Conservation (phyloP, 352 stramenopile species). For the Phytophthora pistaciae region DNA sequence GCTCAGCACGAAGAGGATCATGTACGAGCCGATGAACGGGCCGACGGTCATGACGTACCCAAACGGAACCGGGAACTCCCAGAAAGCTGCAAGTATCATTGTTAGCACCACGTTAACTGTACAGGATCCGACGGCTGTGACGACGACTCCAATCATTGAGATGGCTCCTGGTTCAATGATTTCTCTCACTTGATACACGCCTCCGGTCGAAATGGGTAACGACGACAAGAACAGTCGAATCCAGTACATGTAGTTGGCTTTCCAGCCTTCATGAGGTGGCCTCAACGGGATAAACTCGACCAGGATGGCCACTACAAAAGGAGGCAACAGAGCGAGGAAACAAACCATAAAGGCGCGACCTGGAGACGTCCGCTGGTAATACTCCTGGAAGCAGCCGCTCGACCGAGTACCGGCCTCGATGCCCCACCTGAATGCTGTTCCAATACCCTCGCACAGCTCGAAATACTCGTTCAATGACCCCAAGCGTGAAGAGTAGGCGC, state of each 20-base stretch:
- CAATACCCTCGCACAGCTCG: neutral
- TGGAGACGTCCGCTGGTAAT: constrained; percentile 11
- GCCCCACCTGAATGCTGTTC: constrained; percentile 18
- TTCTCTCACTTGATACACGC: constrained; percentile 9
- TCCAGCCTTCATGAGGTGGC: constrained; percentile 16
- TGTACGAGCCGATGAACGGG: constrained; percentile 17
- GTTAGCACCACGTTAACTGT: neutral
- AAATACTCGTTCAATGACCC: neutral
- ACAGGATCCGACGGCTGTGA: neutral
- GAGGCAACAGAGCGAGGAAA: constrained; percentile 6
- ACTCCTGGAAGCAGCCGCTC: constrained; percentile 21
- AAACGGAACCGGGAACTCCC: constrained; percentile 31
- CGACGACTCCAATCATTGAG: neutral
- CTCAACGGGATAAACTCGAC: constrained; percentile 37
- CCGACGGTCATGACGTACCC: constrained; percentile 1
- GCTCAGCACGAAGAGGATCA: neutral
- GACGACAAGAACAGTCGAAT: constrained; percentile 4
- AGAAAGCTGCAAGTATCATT: constrained; percentile 4
- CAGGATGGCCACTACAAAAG: constrained; percentile 12
- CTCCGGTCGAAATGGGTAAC: constrained; percentile 11
- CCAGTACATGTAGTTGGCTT: constrained; percentile 30
- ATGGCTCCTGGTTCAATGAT: no score
- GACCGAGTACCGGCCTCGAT: constrained; percentile 12
- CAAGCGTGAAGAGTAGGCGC: neutral
- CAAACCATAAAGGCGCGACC: constrained; percentile 13